phyloP scores from a whole-genome alignment of 495 filamentous ascomycete genomes.

The Podospora bellae-mahoneyi region DNA sequence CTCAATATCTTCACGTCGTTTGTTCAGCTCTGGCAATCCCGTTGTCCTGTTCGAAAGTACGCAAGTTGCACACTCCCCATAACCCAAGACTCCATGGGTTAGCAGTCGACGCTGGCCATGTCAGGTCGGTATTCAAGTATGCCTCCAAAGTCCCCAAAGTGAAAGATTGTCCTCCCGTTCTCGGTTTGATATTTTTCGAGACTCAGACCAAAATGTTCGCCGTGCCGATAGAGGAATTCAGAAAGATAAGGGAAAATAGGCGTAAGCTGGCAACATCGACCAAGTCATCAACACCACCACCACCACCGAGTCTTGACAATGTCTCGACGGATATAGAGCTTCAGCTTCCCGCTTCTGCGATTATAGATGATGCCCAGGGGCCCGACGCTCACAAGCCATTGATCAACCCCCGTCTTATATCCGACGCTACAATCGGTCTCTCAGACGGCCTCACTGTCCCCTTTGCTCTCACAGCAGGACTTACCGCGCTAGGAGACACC shows the following conservation, averaged over 20 bases:
- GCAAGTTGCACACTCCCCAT: background rate
- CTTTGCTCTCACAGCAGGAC: slow-evolving; percentile 56
- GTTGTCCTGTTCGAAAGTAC: background rate
- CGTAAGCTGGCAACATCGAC: background rate
- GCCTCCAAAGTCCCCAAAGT: background rate
- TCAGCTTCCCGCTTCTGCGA: background rate
- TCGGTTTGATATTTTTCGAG: background rate
- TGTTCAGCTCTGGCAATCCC: background rate
- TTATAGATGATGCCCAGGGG: background rate
- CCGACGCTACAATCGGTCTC: slow-evolving; percentile 53
- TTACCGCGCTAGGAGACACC: slow-evolving; percentile 53
- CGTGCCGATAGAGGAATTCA: background rate
- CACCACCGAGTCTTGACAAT: background rate
- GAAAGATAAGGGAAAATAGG: background rate
- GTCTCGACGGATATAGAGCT: background rate
- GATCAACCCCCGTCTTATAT: slow-evolving; percentile 27
- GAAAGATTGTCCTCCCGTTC: too few species aligned
- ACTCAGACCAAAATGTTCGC: background rate
- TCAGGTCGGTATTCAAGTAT: background rate
- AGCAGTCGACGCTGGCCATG: background rate
- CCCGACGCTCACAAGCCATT: background rate
- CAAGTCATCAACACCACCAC: background rate
- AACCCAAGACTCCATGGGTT: background rate
- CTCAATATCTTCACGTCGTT: background rate
- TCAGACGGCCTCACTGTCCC: slow-evolving; percentile 58